Evolutionary conservation across 2,329 filamentous ascomycete genomes (phyloP).

Genomic region (Xylaria sp.): DNA sequence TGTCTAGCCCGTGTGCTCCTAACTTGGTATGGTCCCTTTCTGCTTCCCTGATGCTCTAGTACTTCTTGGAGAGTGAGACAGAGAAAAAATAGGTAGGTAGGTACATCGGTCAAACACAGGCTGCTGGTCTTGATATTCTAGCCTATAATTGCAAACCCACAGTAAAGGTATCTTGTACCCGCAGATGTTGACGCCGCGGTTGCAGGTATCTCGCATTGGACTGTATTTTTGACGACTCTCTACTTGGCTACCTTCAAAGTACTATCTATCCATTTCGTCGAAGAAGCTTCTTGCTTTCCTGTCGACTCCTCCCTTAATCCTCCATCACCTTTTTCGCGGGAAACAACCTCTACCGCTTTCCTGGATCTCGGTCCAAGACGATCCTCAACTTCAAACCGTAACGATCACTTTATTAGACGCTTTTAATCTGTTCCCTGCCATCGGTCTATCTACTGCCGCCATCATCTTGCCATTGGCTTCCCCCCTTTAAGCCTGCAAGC

Average conservation of each 20-base stretch:
- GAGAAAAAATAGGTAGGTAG: too few relatives aligned
- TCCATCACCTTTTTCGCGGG: background rate
- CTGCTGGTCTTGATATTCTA: too few relatives aligned
- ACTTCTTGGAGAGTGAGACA: background rate
- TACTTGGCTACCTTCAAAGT: background rate
- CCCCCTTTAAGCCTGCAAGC: background rate
- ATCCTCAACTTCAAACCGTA: background rate
- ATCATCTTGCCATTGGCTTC: background rate
- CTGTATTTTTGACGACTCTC: background rate
- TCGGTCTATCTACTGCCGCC: background rate
- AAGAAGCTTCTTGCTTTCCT: background rate
- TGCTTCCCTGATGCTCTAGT: background rate
- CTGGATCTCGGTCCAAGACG: background rate
- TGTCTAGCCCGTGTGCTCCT: conserved; percentile 1
- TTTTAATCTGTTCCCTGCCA: conserved; percentile 18
- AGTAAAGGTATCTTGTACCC: background rate
- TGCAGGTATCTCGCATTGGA: background rate
- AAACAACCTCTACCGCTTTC: background rate
- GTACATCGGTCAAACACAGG: too few relatives aligned
- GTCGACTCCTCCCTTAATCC: conserved; percentile 1
- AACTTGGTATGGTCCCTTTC: background rate
- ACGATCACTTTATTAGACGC: conserved; percentile 21
- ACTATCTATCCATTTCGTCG: background rate
- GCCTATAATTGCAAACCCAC: too few relatives aligned
- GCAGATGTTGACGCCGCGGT: background rate